Conservation (phyloP, 352 stramenopile species). For the Phytophthora agathidicida region DNA sequence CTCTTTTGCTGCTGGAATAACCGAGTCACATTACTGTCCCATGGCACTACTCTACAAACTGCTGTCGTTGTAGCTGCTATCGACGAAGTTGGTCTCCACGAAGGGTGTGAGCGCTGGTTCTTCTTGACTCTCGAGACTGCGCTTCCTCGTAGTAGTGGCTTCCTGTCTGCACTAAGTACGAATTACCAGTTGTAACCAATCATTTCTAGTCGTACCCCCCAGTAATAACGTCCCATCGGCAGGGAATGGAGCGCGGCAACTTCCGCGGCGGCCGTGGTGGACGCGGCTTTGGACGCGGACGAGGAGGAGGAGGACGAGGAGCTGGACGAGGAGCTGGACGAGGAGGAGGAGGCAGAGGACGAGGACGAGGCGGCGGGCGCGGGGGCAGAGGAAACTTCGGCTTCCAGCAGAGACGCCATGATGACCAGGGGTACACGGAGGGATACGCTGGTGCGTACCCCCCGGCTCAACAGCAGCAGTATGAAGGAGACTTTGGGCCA, state of each 20-base stretch:
- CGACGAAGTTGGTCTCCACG: no score
- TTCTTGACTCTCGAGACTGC: no score
- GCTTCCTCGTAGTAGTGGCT: no score
- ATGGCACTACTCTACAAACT: no score
- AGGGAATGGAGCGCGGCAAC: constrained; percentile 42
- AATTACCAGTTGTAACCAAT: constrained; percentile 11
- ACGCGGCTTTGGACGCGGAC: constrained; percentile 33
- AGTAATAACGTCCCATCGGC: no score
- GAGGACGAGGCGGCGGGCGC: constrained; percentile 38
- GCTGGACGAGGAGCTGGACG: constrained; percentile 30
- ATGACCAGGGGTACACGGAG: constrained; percentile 26
- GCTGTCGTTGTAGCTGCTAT: no score
- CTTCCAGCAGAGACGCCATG: constrained; percentile 26
- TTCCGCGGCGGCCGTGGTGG: constrained; percentile 40
- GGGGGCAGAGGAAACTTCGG: constrained; percentile 16
- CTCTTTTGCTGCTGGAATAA: no score
- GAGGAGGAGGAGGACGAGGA: constrained; percentile 12
- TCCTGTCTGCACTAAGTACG: constrained; percentile 5
- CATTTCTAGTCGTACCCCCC: constrained; percentile 15
- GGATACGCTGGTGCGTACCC: constrained; percentile 17
- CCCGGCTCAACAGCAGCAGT: constrained; percentile 3
- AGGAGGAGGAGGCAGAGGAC: constrained; percentile 37
- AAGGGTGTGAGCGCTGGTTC: no score
- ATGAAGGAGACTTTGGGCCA: constrained; percentile 3
- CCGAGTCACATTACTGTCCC: no score